Conservation (phyloP, 2,329 filamentous ascomycete genomes). For the Alternaria sp. region DNA sequence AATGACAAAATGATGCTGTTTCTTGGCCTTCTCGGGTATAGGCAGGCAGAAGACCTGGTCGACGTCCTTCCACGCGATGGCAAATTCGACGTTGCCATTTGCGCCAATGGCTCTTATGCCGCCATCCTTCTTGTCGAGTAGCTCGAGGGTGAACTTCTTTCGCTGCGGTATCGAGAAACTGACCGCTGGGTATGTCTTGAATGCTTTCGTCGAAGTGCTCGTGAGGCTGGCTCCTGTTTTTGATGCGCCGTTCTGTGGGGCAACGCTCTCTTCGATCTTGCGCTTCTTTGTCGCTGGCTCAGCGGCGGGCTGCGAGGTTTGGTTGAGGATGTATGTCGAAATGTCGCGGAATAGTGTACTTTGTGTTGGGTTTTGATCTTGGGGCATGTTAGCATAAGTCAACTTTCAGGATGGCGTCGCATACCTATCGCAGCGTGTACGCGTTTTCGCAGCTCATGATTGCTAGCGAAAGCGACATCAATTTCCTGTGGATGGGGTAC, state of each 20-base stretch:
- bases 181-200: slow-evolving; percentile 53
- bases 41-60: slow-evolving; percentile 67
- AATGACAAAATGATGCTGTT: slow-evolving; percentile 68
- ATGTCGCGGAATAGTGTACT: slow-evolving; percentile 46
- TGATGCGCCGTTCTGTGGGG: slow-evolving; percentile 23
- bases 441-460: slow-evolving; percentile 45
- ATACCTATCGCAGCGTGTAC: slow-evolving; percentile 47
- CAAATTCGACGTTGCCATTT: slow-evolving; percentile 61
- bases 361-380: slow-evolving; percentile 43
- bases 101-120: slow-evolving; percentile 59
- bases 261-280: slow-evolving; percentile 42
- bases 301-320: slow-evolving; percentile 23
- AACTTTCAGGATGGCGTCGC: neutral
- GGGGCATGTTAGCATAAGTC: neutral
- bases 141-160: slow-evolving; percentile 67
- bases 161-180: slow-evolving; percentile 68
- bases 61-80: slow-evolving; percentile 57
- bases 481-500: slow-evolving; percentile 37
- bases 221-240: slow-evolving; percentile 25
- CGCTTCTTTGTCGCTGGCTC: slow-evolving; percentile 49
- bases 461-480: slow-evolving; percentile 42
- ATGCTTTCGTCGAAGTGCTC: slow-evolving; percentile 33
- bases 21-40: slow-evolving; percentile 68
- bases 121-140: slow-evolving; percentile 54
- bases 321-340: slow-evolving; percentile 42